Evolutionary conservation across 768 basidiomycete species (phyloP).

Genomic region (Lactifluus volemus): DNA sequence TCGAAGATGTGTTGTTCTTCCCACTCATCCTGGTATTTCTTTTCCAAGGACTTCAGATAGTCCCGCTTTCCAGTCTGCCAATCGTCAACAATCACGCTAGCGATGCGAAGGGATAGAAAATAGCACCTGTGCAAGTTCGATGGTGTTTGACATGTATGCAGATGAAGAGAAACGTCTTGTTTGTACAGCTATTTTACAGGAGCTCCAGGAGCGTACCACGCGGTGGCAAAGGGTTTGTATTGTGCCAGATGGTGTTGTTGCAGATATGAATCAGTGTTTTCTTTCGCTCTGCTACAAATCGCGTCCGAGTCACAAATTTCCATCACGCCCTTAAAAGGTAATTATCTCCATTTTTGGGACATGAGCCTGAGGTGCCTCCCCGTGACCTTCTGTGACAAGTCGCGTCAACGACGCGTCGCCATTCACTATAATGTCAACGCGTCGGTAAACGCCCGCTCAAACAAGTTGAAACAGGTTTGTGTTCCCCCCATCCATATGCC

Average conservation of each 20-base stretch:
- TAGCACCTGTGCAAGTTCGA: slow-evolving; percentile 29
- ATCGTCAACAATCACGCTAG: background rate
- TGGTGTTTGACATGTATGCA: slow-evolving; percentile 20
- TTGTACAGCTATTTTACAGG: slow-evolving; percentile 21
- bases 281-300: background rate
- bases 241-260: background rate
- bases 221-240: slow-evolving; percentile 15
- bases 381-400: background rate
- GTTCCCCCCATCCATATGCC: slow-evolving; percentile 36
- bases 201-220: slow-evolving; percentile 18
- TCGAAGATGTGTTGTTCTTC: slow-evolving; percentile 70
- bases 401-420: slow-evolving; percentile 4
- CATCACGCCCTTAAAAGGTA: background rate
- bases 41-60: slow-evolving; percentile 72
- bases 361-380: no score
- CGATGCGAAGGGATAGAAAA: background rate
- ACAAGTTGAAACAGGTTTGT: background rate
- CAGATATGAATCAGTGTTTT: slow-evolving; percentile 9
- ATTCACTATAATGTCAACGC: background rate
- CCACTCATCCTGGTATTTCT: slow-evolving; percentile 82
- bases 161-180: slow-evolving; percentile 4
- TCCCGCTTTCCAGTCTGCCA: slow-evolving; percentile 90
- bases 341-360: background rate
- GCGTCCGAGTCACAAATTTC: slow-evolving; percentile 2
- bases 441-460: background rate